Conservation (phyloP, 768 basidiomycete species). For the Pleurotus platypus region DNA sequence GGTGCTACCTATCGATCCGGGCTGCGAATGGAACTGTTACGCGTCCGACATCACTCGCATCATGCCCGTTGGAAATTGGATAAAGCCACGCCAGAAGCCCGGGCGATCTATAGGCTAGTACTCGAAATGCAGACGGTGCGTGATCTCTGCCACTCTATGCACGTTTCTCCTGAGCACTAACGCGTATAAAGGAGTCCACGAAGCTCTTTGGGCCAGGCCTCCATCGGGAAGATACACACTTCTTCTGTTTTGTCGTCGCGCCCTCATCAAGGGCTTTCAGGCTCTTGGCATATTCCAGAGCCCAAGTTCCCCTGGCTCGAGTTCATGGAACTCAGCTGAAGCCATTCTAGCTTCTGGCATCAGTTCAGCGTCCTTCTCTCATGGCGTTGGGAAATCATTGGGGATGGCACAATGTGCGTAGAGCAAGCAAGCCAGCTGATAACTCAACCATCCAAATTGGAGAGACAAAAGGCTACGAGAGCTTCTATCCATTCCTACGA, state of each 20-base stretch:
- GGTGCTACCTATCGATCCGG: constrained; percentile 90
- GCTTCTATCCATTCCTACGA: constrained; percentile 78
- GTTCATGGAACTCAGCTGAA: constrained; percentile 58
- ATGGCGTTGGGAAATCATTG: constrained; percentile 87
- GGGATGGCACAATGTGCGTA: constrained; percentile 92
- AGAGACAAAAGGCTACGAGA: constrained; percentile 43
- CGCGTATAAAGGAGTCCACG: constrained; percentile 56
- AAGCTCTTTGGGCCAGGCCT: constrained; percentile 67
- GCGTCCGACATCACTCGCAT: constrained; percentile 67
- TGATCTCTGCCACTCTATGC: not conserved
- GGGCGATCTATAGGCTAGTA: constrained; percentile 81
- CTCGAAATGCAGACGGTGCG: constrained; percentile 84
- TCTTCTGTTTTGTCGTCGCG: constrained; percentile 80
- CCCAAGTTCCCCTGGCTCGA: constrained; percentile 41
- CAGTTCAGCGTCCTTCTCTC: constrained; percentile 89
- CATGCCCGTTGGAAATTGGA: constrained; percentile 95
- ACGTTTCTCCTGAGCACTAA: not conserved
- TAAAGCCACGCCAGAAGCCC: constrained; percentile 77
- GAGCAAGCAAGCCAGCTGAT: constrained; percentile 67
- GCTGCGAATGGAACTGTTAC: constrained; percentile 75
- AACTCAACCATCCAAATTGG: constrained; percentile 43
- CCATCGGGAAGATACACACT: constrained; percentile 88
- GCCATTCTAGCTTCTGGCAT: constrained; percentile 75
- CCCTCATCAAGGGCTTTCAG: constrained; percentile 80
- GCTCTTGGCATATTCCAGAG: constrained; percentile 80